Conservation (phyloP, 208 protist genomes). For the Trypanosoma boissoni region DNA sequence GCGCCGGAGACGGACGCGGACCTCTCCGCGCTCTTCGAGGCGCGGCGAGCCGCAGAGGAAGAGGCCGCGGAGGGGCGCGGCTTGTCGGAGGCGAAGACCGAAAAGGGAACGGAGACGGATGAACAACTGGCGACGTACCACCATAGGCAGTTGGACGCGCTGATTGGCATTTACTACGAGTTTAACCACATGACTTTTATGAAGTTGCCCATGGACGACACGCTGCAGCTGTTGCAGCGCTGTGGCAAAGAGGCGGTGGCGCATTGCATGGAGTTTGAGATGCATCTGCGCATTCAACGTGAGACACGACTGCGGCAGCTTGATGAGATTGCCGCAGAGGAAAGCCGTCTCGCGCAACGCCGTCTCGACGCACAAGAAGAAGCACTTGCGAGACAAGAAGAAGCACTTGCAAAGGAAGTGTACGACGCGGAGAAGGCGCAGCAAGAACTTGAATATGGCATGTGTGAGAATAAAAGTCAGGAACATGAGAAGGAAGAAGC, state of each 20-base stretch:
- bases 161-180: conserved; percentile 80
- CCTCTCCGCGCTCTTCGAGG: no score
- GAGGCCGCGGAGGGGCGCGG: no score
- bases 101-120: conserved; percentile 6
- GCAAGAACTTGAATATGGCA: conserved; percentile 11
- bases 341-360: conserved; percentile 33
- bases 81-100: no score
- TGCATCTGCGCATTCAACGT: conserved; percentile 47
- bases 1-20: no score
- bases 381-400: conserved; percentile 14
- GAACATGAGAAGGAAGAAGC: neutral
- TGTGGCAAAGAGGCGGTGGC: conserved; percentile 72
- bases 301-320: conserved; percentile 47
- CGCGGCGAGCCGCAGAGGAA: conserved; percentile 17
- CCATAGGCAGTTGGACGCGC: conserved; percentile 72
- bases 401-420: conserved; percentile 15
- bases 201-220: conserved; percentile 81
- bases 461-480: neutral
- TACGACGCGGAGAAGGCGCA: conserved; percentile 39
- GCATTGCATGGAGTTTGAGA: conserved; percentile 76
- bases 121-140: conserved; percentile 50
- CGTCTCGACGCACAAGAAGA: conserved; percentile 19
- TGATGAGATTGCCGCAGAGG: conserved; percentile 34
- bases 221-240: conserved; percentile 64
- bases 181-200: conserved; percentile 86